These are phyloP conservation scores for Backusella liffmaniae DNA, from an alignment of 192 early-diverging fungal species.

Conservation along the genomic window DNA sequence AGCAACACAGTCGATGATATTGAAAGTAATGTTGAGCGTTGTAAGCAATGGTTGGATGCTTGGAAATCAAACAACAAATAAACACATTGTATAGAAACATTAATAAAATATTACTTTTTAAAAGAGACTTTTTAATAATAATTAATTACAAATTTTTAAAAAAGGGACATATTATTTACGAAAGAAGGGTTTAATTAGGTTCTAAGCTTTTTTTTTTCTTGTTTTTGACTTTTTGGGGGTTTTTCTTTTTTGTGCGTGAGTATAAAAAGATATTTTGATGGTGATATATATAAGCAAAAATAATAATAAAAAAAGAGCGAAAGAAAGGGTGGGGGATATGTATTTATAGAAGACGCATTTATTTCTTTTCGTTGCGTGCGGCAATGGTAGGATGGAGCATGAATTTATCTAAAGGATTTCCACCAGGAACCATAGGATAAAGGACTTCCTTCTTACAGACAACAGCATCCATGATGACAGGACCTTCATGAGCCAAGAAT, in stretches of 20 bases:
- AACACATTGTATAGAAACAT: neutral
- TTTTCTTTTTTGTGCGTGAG: conserved; percentile 41
- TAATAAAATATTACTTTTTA: neutral
- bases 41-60: conserved; percentile 65
- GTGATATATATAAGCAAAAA: neutral
- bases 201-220: neutral
- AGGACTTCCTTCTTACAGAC: conserved; percentile 94
- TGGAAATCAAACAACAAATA: conserved; percentile 47
- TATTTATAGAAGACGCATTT: neutral
- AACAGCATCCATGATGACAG: conserved; percentile 89
- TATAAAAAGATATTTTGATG: neutral
- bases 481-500: conserved; percentile 84
- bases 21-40: conserved; percentile 86
- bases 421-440: conserved; percentile 97
- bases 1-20: conserved; percentile 87
- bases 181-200: neutral
- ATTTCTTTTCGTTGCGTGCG: conserved; percentile 8
- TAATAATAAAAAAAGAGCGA: neutral
- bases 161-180: neutral
- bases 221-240: conserved; percentile 4
- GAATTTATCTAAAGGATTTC: conserved; percentile 91
- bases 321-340: neutral
- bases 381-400: conserved; percentile 48
- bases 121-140: neutral
- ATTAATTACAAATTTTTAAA: neutral